Conservation (phyloP, 2,329 filamentous ascomycete genomes). For the Zelopaecilomyces penicillatus region DNA sequence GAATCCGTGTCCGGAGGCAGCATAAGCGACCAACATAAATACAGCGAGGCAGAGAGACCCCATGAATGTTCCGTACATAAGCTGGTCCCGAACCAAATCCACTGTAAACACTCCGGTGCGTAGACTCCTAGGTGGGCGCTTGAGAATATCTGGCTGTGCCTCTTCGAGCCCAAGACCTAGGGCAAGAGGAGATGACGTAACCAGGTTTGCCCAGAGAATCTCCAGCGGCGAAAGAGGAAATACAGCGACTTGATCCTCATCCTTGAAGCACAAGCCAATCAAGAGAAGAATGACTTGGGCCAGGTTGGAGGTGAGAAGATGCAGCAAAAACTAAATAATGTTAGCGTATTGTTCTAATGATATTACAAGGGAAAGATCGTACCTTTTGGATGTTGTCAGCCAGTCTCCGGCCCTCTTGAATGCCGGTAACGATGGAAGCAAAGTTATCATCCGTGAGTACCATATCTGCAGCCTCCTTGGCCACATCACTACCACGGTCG, state of each 20-base stretch:
- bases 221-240: slow-evolving; percentile 66
- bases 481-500: slow-evolving; percentile 60
- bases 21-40: slow-evolving; percentile 53
- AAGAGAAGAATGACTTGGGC: slow-evolving; percentile 62
- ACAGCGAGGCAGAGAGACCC: slow-evolving; percentile 52
- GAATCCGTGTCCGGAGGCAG: slow-evolving; percentile 33
- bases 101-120: slow-evolving; percentile 53
- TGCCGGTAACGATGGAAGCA: slow-evolving; percentile 66
- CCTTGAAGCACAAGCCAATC: slow-evolving; percentile 62
- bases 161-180: slow-evolving; percentile 65
- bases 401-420: slow-evolving; percentile 60
- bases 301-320: slow-evolving; percentile 61
- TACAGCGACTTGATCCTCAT: slow-evolving; percentile 48
- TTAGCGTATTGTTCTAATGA: slow-evolving; percentile 9
- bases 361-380: slow-evolving; percentile 1
- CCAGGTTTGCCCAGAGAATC: slow-evolving; percentile 69
- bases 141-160: slow-evolving; percentile 58
- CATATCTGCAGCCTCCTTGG: slow-evolving; percentile 79
- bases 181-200: slow-evolving; percentile 63
- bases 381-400: slow-evolving; percentile 72
- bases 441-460: slow-evolving; percentile 86
- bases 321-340: slow-evolving; percentile 44
- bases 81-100: slow-evolving; percentile 58
- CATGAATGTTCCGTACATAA: slow-evolving; percentile 57
- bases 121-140: slow-evolving; percentile 55